Base-by-base conservation (phyloP, 495 filamentous ascomycete species). In the Podospora conica region DNA sequence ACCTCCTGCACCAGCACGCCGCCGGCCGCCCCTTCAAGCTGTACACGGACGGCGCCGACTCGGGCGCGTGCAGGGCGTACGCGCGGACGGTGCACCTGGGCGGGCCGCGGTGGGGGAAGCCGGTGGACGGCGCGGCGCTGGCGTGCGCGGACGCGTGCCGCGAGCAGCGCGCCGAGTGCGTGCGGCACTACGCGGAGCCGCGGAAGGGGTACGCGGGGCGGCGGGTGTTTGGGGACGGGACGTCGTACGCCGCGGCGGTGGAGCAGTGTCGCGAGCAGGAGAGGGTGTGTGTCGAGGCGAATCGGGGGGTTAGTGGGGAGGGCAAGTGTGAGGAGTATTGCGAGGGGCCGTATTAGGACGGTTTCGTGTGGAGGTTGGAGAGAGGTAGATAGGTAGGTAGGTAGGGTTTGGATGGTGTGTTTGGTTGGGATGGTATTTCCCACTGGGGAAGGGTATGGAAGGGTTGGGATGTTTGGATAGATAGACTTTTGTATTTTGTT, bases 81-180 rank as follows among this genome's bases (percentile, higher is more conserved):
- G 29, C 61, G 8, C 74, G 76, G 40, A 27, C 40, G 15, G 6
- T 18, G 40, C 40, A 48, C 40, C 18, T 48, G 15, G 40, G 40
- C 1, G 40, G 40, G 5, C 40, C 4, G 1, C 15, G 15, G 40
- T 48, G 40, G 40, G 40, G 40, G 15, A 5, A 18, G 18, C 6
- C 18, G 18, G 40, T 48, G 40, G 40, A 60, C 57, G 6, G 56
- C 11, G 71, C 68, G 58, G 27, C 61, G 33, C 63, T 71, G 59
- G 82, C 75, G 53, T 84, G 82, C 70, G 61, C 72, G 55, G 80
- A 81, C 66, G 81, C 82, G 40, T 84, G 82, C 72, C 75, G 80
- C 70, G 73, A 72, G 62, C 82, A 84, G 74, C 82, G 75, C 66
- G 71, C 79, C 21, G 75, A 77, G 55, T 84, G 81, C 67, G 66